Conservation (phyloP, 1,139 yeast species). For the Spathaspora sp. region DNA sequence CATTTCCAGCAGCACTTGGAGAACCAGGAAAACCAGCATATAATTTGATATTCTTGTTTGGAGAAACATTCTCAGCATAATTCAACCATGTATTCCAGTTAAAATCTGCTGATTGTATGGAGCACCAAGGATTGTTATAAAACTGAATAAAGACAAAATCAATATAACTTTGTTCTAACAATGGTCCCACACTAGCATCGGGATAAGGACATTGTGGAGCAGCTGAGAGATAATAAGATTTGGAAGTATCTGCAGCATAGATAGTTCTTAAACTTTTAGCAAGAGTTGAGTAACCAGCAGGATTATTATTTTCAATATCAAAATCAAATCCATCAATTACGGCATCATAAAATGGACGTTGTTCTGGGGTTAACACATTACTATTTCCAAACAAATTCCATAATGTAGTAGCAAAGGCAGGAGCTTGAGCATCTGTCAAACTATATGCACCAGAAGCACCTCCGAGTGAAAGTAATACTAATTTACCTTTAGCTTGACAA, state of each 20-base stretch:
- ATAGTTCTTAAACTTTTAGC: slow-evolving; percentile 59
- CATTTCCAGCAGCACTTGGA: slow-evolving; percentile 58
- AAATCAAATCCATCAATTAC: slow-evolving; percentile 48
- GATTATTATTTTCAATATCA: slow-evolving; percentile 44
- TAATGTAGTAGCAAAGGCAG: slow-evolving; percentile 65
- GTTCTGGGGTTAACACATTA: slow-evolving; percentile 27
- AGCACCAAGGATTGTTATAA: slow-evolving; percentile 91
- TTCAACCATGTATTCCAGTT: slow-evolving; percentile 86
- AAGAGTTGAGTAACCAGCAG: slow-evolving; percentile 60
- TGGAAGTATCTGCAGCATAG: slow-evolving; percentile 54
- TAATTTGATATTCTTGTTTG: slow-evolving; percentile 65
- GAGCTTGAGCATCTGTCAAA: slow-evolving; percentile 65
- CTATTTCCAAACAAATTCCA: slow-evolving; percentile 92
- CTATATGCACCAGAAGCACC: slow-evolving; percentile 86
- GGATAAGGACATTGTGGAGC: slow-evolving; percentile 97
- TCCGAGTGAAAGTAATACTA: slow-evolving; percentile 78
- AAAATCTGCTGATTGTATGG: slow-evolving; percentile 53
- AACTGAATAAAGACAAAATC: slow-evolving; percentile 92
- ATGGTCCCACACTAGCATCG: slow-evolving; percentile 77
- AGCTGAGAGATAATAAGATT: slow-evolving; percentile 76
- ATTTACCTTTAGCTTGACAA: slow-evolving; percentile 82
- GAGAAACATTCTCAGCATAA: slow-evolving; percentile 60
- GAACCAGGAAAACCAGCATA: slow-evolving; percentile 78
- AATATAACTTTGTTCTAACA: slow-evolving; percentile 58
- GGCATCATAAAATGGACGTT: slow-evolving; percentile 73